Evolutionary conservation across 345 rosid species (phyloP).

Genomic region (Cardamine occulta): DNA sequence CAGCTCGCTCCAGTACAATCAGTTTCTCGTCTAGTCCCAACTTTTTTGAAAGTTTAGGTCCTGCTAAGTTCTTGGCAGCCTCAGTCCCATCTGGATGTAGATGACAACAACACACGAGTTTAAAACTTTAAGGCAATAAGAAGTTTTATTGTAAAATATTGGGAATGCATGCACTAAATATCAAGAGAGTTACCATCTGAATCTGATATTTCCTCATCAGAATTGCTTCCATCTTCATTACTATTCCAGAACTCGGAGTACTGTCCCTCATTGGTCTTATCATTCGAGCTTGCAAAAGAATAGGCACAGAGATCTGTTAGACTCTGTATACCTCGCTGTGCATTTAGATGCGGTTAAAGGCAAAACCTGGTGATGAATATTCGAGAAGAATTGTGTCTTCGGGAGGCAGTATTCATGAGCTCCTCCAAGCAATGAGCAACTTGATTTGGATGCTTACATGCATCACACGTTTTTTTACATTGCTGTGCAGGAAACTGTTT

Average conservation of each 20-base stretch:
- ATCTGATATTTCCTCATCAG: slow-evolving; percentile 94
- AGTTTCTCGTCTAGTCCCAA: slow-evolving; percentile 64
- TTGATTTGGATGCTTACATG: slow-evolving; percentile 78
- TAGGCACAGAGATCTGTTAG: background rate
- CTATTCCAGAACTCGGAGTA: slow-evolving; percentile 94
- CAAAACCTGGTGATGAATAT: slow-evolving; percentile 65
- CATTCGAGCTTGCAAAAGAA: slow-evolving; percentile 56
- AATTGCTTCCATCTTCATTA: slow-evolving; percentile 71
- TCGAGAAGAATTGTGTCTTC: slow-evolving; percentile 60
- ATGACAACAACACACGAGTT: slow-evolving; percentile 3
- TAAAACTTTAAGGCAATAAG: background rate
- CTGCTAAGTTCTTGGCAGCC: slow-evolving; percentile 48
- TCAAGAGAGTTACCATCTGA: slow-evolving; percentile 63
- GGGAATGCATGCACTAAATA: background rate
- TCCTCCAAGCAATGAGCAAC: slow-evolving; percentile 68
- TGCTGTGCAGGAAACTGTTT: slow-evolving; percentile 62
- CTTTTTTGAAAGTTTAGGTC: slow-evolving; percentile 55
- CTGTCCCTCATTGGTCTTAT: slow-evolving; percentile 48
- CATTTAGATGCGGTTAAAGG: slow-evolving; percentile 1
- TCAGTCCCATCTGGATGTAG: slow-evolving; percentile 54
- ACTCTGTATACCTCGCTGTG: slow-evolving; percentile 1
- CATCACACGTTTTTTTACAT: slow-evolving; percentile 83
- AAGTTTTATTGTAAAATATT: background rate
- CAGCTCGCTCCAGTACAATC: slow-evolving; percentile 70
- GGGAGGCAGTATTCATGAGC: slow-evolving; percentile 53